phyloP scores from a whole-genome alignment of 2,329 filamentous ascomycete genomes.

The Fusarium hainanense region DNA sequence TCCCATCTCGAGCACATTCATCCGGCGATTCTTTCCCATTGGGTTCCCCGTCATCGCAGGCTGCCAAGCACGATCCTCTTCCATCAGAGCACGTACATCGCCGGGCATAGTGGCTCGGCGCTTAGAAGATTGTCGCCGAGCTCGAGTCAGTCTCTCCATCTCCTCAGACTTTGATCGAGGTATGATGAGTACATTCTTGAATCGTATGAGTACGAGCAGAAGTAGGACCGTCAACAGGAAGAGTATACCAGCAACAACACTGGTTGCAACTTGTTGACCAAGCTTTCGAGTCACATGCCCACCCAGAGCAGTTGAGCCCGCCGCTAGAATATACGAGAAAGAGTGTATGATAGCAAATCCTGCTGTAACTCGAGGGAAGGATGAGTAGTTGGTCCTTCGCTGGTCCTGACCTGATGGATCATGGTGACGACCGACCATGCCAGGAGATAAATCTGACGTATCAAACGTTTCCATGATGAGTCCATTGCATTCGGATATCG shows the following conservation, averaged over 20 bases:
- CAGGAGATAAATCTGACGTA: conserved; percentile 80
- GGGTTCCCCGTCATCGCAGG: conserved; percentile 79
- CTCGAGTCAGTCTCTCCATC: conserved; percentile 64
- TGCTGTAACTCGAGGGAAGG: conserved; percentile 77
- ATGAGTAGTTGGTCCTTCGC: conserved; percentile 76
- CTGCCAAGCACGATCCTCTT: conserved; percentile 71
- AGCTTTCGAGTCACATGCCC: conserved; percentile 73
- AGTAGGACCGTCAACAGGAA: conserved; percentile 73
- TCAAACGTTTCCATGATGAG: conserved; percentile 86
- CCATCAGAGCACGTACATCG: conserved; percentile 54
- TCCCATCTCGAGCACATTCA: conserved; percentile 79
- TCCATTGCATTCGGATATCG: conserved; percentile 79
- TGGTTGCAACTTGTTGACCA: conserved; percentile 75
- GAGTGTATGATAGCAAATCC: conserved; percentile 78
- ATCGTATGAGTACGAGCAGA: conserved; percentile 70
- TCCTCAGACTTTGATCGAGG: conserved; percentile 67
- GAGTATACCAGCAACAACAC: conserved; percentile 74
- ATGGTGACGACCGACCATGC: conserved; percentile 69
- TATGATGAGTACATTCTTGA: conserved; percentile 74
- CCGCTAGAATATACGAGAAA: conserved; percentile 75
- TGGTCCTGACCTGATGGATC: conserved; percentile 53
- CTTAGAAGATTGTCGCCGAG: conserved; percentile 60
- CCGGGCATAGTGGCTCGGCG: conserved; percentile 57
- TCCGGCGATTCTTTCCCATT: conserved; percentile 72
- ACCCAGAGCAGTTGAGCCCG: conserved; percentile 74